Evolutionary conservation across 2,329 filamentous ascomycete species (phyloP), one percentile per base, ranked within the genome.

Genomic region (Penicillium hordei): DNA sequence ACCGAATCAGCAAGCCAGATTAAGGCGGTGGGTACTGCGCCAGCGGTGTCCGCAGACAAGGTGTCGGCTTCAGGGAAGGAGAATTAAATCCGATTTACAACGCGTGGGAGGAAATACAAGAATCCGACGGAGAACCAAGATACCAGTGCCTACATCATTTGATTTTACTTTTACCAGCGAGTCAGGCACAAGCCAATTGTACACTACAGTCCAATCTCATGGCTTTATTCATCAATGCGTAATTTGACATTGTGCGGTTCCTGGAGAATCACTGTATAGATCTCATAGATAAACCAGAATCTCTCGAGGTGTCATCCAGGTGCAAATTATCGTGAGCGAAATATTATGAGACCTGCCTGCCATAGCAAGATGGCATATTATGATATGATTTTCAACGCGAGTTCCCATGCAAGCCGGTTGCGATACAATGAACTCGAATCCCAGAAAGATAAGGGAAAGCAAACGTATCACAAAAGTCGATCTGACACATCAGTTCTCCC

Each of bases 401-500:
- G 3, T 44, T 10, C 19, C n/a, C 13, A 29, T 34, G 19, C 17
- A 29, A 39, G 13, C 12, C 23, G 2, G 25, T 23, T 15, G 12
- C 45, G 4, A 23, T 48, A 21, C 31, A 19, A 34, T 34, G 12
- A 34, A 29, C 8, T 3, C 15, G 19, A 51, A 42, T 51, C 25
- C n/a, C 15, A 15, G 13, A 5, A 19, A 7, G 17, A 7, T 3
- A n/a, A 6, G 42, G 13, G 46, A 19, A 49, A 23, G n/a, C 27
- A 44, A 52, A 39, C n/a, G 42, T 27, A 54, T 52, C 48, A 21
- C 13, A 21, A 25, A 43, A 21, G 27, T 52, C 31, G 33, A 44
- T 39, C 10, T 1, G 40, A 23, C 29, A 45, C 19, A 67, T 65
- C 33, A 72, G 63, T 58, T 38, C 62, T 23, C 17, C n/a, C 21